These are phyloP conservation scores for Syzygium malaccense DNA, from an alignment of 441 rosid genomes.

Conservation along the genomic window DNA sequence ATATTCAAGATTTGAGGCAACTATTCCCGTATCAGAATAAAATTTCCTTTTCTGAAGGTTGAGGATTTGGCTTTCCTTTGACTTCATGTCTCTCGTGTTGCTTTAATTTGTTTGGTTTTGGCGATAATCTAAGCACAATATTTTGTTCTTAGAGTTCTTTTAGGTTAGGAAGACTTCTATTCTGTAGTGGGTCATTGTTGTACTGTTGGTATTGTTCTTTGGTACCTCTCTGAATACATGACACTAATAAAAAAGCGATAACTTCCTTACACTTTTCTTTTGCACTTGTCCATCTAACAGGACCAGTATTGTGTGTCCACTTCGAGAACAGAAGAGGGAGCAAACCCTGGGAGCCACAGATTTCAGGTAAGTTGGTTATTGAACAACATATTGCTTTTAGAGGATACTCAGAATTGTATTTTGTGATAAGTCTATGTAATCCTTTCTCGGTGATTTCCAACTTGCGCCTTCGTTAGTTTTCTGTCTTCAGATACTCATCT, in stretches of 20 bases:
- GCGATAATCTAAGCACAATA: neutral
- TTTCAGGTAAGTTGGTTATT: constrained; percentile 48
- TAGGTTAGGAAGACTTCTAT: neutral
- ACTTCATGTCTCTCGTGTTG: neutral
- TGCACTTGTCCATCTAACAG: constrained; percentile 32
- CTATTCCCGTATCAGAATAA: neutral
- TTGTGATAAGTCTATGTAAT: neutral
- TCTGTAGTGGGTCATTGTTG: neutral
- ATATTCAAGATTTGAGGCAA: neutral
- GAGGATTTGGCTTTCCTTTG: neutral
- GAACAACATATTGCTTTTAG: neutral
- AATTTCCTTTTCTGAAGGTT: neutral
- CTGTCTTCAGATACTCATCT: neutral
- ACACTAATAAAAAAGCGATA: neutral
- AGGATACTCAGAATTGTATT: neutral
- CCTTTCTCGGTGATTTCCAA: neutral
- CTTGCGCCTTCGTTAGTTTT: neutral
- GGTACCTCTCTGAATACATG: neutral
- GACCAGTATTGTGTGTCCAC: constrained; percentile 58
- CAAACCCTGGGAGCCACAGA: constrained; percentile 58
- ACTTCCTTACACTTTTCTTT: neutral
- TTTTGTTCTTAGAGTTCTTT: neutral
- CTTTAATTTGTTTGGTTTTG: neutral
- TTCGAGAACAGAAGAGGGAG: constrained; percentile 40
- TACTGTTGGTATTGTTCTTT: neutral